Base-by-base conservation (phyloP, 805 yeast genomes). In the Kodamaea kakaduensis region DNA sequence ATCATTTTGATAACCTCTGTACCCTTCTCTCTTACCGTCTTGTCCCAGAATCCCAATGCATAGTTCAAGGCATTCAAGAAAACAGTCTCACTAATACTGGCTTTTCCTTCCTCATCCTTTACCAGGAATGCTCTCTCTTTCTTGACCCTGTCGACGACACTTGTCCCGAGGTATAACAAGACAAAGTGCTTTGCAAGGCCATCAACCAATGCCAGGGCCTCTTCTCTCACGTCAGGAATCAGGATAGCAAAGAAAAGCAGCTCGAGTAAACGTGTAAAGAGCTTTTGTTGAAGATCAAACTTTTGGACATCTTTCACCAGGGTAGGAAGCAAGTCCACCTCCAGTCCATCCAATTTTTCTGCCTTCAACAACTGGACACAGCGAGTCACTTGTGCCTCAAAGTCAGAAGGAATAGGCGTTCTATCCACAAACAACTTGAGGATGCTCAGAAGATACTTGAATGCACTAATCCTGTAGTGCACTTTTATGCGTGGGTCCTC, bases 161-260 rank as follows among this genome's bases (percentile, higher is more conserved):
- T 80, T 25, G 81, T 79, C 12, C 88, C 84, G 29, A 89, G 71
- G 44, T 88, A 85, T 6, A 87, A 63, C 39, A 93, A 62, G 7
- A 88, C 79, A 43, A 84, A 79, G 54, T 93, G 97, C 36, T 78
- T 81, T 17, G 90, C 75, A 6, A 90, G 55, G 32, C 84, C 78
- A 32, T 72, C 70, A 18, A 88, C 70, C 36, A 89, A 62, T 5
- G 42, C 52, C 17, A 63, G 57, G 0, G 96, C 94, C 25, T 84
- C 87, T 0, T 76, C 82, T 36, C 71, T 70, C 7, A 84, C 63
- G 34, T 84, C 93, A 0, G 79, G 79, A 26, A 88, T 71, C 0
- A 94, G 82, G 3, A 83, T 77, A 0, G 97, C 72, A 54, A 73
- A 81, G 56, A 87, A 87, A 5, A 89, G 49, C 0, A 85, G 72